A percentile compares a stretch with the other conserved stretches of the same genome.
Conservation (phyloP, 164 flowering plant species). For the Buxus sempervirens region DNA sequence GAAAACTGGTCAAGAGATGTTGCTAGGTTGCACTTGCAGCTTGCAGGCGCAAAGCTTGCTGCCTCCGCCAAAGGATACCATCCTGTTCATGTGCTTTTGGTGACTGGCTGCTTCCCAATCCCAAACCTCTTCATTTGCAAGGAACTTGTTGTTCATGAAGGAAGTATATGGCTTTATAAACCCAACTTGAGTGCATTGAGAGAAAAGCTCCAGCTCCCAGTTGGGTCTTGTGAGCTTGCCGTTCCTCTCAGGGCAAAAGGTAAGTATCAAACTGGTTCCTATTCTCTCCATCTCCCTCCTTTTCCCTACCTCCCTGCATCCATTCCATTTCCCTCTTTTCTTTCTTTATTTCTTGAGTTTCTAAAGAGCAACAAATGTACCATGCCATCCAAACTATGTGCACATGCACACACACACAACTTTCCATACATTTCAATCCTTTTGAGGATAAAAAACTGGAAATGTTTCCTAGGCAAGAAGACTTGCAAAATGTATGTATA, state of each 20-base stretch:
- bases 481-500: neutral
- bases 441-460: neutral
- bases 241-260: slow-evolving; percentile 44
- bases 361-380: neutral
- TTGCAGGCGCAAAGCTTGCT: slow-evolving; percentile 56
- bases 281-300: neutral
- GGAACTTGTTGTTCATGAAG: slow-evolving; percentile 41
- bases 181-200: slow-evolving; percentile 34
- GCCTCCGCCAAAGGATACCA: slow-evolving; percentile 30
- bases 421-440: neutral
- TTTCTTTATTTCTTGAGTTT: neutral
- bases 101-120: slow-evolving; percentile 51
- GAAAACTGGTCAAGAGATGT: slow-evolving; percentile 58
- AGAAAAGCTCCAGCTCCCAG: slow-evolving; percentile 51
- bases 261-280: slow-evolving; percentile 15
- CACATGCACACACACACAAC: too few relatives aligned
- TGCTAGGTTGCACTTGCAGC: slow-evolving; percentile 59
- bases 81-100: slow-evolving; percentile 38
- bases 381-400: neutral
- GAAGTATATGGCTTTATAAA: slow-evolving; percentile 44
- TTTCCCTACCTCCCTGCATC: neutral
- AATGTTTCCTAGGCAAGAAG: neutral
- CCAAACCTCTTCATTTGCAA: slow-evolving; percentile 63
- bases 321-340: neutral
- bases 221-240: slow-evolving; percentile 61